Base-by-base conservation (phyloP, 73 alveolate genomes). In the Paramecium bursaria region DNA sequence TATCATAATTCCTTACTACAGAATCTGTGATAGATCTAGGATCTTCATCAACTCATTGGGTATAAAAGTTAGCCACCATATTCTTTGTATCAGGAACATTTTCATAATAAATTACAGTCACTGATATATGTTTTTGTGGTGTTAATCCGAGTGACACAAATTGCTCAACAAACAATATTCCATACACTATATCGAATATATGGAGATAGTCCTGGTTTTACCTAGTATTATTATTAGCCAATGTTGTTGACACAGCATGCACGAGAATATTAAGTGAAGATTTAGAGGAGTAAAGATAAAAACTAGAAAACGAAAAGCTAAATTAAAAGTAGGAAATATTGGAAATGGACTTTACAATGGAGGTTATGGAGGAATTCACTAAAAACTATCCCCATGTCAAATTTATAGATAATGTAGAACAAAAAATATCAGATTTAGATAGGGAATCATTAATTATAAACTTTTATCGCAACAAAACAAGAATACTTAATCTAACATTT, bases 181-280 rank as follows among this genome's bases (percentile, higher is more conserved):
- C 21, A 21, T 6, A 67, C 15, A 67, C 82, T 14, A 23, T 19
- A 14, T 67, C 82, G 14, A 67, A 31, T 35, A 67, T 67, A 29
- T 67, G 82, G 82, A 25, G 33, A 1, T 53, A 39, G 14, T 11
- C 60, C 6, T 67, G 82, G 82, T 67, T 67, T 67, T 67, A 67
- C 21, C 44, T 67, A 15, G 33, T 67, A 39, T 5, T 67, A 35
- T 14, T 67, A 21, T 67, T 67, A 11, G 53, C 44, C 5, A 67
- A 67, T 39, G 82, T 67, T 1, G 44, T 67, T 17, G 82, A 67
- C 22, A 67, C 55, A 10, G 53, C 60, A 39, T 67, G 82, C n/a
- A 67, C 82, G 21, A 67, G 44, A 47, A 42, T 67, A 13, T 17
- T 67, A 67, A 47, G 22, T 19, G 82, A 67, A 11, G 55, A 67